A percentile compares a stretch with the other conserved stretches of the same genome.
These are phyloP conservation scores for Zymoseptoria crescenta DNA, from an alignment of 2,329 filamentous ascomycete species.

Conservation along the genomic window DNA sequence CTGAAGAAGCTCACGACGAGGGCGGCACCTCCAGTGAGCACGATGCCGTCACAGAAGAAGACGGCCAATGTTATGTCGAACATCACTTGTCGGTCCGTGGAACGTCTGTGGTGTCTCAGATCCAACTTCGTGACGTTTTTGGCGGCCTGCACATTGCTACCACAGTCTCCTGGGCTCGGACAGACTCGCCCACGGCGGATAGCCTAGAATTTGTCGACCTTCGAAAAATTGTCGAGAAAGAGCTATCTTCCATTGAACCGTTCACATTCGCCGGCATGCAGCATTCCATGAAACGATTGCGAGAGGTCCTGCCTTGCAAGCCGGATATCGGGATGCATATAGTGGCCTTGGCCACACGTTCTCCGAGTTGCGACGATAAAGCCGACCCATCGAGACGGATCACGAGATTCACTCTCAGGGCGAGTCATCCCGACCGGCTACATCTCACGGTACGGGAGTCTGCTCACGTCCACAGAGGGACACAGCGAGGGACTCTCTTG, in stretches of 20 bases:
- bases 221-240: neutral
- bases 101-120: neutral
- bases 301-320: neutral
- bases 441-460: neutral
- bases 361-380: neutral
- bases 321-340: neutral
- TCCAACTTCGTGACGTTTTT: neutral
- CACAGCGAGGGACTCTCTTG: neutral
- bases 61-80: too few relatives aligned
- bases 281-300: neutral
- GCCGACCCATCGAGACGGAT: neutral
- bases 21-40: too few relatives aligned
- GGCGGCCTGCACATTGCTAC: too few relatives aligned
- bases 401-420: neutral
- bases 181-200: neutral
- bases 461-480: neutral
- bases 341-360: neutral
- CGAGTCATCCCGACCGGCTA: neutral
- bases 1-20: neutral
- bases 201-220: neutral
- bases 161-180: neutral
- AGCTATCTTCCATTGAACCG: neutral
- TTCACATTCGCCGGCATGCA: neutral
- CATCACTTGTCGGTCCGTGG: too few relatives aligned
- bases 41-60: too few relatives aligned